These are phyloP conservation scores for Pseudogymnoascus destructans DNA, from an alignment of 2,329 filamentous ascomycete genomes.

Conservation along the genomic window DNA sequence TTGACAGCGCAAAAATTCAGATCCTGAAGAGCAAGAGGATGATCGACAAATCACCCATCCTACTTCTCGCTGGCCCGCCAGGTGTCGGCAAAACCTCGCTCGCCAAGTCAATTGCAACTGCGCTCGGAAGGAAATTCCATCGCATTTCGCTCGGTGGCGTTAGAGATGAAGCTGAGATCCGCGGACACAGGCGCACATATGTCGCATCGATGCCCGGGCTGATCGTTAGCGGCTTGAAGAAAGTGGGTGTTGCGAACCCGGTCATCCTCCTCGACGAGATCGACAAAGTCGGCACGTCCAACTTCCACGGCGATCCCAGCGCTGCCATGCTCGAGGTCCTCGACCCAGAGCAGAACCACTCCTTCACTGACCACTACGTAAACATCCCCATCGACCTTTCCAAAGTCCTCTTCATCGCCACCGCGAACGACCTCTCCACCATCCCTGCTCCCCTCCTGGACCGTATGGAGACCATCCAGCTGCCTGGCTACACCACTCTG, in stretches of 20 bases:
- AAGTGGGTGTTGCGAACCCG: constrained; percentile 89
- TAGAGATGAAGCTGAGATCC: constrained; percentile 90
- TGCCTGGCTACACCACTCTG: constrained; percentile 90
- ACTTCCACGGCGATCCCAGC: constrained; percentile 88
- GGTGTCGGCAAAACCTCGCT: constrained; percentile 94
- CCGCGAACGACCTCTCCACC: constrained; percentile 86
- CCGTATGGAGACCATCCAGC: constrained; percentile 89
- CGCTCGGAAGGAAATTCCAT: constrained; percentile 89
- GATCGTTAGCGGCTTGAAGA: constrained; percentile 85
- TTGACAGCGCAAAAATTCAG: constrained; percentile 51
- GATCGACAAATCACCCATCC: constrained; percentile 89
- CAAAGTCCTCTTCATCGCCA: constrained; percentile 95
- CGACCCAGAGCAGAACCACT: constrained; percentile 92
- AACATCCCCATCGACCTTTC: constrained; percentile 91
- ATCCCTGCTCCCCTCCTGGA: constrained; percentile 90
- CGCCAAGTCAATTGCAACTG: constrained; percentile 82
- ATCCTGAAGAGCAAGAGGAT: constrained; percentile 70
- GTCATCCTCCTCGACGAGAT: constrained; percentile 96
- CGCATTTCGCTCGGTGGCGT: constrained; percentile 93
- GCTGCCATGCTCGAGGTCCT: constrained; percentile 97
- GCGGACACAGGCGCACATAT: constrained; percentile 88
- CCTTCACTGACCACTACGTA: constrained; percentile 91
- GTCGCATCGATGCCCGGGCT: constrained; percentile 98
- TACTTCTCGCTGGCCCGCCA: constrained; percentile 83
- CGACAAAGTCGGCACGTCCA: constrained; percentile 85